A percentile compares a stretch with the other conserved stretches of the same genome.
phyloP scores from a whole-genome alignment of 2,329 filamentous ascomycete species.

The Ascosphaera acerosa region DNA sequence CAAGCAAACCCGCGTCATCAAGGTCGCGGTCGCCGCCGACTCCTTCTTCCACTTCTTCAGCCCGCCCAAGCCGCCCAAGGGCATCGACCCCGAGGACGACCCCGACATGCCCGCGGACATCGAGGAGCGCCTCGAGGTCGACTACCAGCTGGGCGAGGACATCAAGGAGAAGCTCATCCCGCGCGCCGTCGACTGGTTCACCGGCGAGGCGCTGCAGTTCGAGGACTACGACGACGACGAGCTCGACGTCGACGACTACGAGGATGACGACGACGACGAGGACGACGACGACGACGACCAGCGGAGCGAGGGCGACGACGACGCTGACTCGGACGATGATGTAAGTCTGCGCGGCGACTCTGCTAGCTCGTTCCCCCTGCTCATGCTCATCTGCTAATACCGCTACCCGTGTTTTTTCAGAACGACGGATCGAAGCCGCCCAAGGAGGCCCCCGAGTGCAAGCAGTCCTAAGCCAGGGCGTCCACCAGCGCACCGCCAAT shows the following conservation, averaged over 20 bases:
- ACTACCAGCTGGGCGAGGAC: slow-evolving; percentile 96
- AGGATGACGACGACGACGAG: slow-evolving; percentile 83
- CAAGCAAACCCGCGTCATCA: slow-evolving; percentile 95
- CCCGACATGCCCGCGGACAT: slow-evolving; percentile 64
- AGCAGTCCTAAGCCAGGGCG: slow-evolving; percentile 88
- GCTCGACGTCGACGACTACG: slow-evolving; percentile 59
- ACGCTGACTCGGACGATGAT: slow-evolving; percentile 38
- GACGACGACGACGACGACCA: slow-evolving; percentile 60
- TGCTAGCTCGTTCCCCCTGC: neutral
- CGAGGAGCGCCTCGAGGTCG: slow-evolving; percentile 89
- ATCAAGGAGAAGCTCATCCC: slow-evolving; percentile 99
- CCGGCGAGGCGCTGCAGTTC: slow-evolving; percentile 86
- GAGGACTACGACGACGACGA: slow-evolving; percentile 79
- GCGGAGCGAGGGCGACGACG: slow-evolving; percentile 31
- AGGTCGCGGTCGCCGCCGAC: slow-evolving; percentile 96
- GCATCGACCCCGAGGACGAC: slow-evolving; percentile 39
- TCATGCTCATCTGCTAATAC: slow-evolving; percentile 7
- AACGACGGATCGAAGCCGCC: slow-evolving; percentile 75
- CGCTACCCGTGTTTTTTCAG: slow-evolving; percentile 20
- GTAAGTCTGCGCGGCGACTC: slow-evolving; percentile 11
- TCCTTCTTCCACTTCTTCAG: slow-evolving; percentile 99
- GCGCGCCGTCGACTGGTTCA: slow-evolving; percentile 98
- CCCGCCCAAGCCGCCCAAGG: slow-evolving; percentile 62
- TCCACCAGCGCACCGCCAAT: too few species aligned
- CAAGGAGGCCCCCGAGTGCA: slow-evolving; percentile 87